A percentile compares a stretch with the other conserved stretches of the same genome.
These are phyloP conservation scores for Cucumis hystrix DNA, from an alignment of 306 rosid species.

Conservation along the genomic window DNA sequence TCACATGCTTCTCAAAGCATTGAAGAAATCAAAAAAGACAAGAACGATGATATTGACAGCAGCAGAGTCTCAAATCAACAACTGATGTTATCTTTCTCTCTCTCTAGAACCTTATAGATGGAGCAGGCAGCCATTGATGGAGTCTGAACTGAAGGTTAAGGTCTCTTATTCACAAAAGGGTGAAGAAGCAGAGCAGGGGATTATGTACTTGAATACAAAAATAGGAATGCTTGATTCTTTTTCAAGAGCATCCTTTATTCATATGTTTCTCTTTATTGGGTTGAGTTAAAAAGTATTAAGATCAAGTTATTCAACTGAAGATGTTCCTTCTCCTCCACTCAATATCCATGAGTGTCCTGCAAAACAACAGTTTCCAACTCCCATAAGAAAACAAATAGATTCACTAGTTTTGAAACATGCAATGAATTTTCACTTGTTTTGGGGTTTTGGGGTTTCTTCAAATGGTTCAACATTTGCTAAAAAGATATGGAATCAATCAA, in stretches of 20 bases:
- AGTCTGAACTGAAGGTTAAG: neutral
- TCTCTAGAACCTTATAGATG: neutral
- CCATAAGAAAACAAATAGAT: neutral
- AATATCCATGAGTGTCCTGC: conserved; percentile 80
- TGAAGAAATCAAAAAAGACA: neutral
- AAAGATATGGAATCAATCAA: neutral
- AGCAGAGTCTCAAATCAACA: neutral
- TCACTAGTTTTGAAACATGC: neutral
- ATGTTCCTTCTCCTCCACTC: conserved; percentile 33
- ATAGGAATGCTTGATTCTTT: neutral
- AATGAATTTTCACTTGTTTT: neutral
- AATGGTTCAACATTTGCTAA: neutral
- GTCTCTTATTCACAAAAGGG: neutral
- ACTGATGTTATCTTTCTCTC: neutral
- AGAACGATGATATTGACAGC: neutral
- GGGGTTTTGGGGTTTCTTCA: neutral
- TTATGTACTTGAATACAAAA: conserved; percentile 8
- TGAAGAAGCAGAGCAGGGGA: neutral
- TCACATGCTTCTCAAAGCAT: neutral
- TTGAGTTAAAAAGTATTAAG: neutral
- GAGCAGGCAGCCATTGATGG: neutral
- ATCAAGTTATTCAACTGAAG: neutral
- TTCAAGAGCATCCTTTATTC: neutral
- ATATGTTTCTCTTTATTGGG: neutral
- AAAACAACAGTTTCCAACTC: neutral